phyloP scores from a whole-genome alignment of 2,329 filamentous ascomycete species.

The Trichoderma gracile region DNA sequence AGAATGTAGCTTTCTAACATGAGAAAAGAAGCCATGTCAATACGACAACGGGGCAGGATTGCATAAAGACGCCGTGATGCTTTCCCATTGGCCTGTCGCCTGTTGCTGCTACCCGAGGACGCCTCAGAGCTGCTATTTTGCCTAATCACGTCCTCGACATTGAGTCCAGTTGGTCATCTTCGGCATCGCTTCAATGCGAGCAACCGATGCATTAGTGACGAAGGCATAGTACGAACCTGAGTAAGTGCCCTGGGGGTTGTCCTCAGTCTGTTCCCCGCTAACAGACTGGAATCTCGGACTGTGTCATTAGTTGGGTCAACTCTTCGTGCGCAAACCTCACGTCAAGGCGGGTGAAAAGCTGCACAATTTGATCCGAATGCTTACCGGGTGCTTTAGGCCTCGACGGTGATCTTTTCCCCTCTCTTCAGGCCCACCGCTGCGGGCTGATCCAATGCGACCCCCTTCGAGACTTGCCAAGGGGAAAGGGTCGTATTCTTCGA shows the following conservation, averaged over 20 bases:
- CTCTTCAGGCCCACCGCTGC: background rate
- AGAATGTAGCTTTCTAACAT: background rate
- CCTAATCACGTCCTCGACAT: background rate
- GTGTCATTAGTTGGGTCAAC: background rate
- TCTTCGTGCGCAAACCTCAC: background rate
- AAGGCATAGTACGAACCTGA: background rate
- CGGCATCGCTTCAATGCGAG: no score
- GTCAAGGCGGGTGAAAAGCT: background rate
- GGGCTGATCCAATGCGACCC: background rate
- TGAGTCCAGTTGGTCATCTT: no score
- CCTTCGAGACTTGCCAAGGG: conserved; percentile 6
- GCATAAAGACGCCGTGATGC: background rate
- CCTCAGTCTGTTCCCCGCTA: background rate
- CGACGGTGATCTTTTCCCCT: conserved; percentile 9
- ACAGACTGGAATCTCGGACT: background rate
- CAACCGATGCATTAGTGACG: background rate
- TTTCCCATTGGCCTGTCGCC: background rate
- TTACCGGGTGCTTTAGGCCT: background rate
- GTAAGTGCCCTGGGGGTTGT: background rate
- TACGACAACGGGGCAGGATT: background rate
- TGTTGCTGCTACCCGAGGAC: background rate
- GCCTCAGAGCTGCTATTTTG: background rate
- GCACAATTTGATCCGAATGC: background rate
- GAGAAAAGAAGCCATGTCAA: background rate
- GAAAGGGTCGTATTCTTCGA: background rate